Conservation (phyloP, 768 basidiomycete species). For the Rubroboletus satanas region DNA sequence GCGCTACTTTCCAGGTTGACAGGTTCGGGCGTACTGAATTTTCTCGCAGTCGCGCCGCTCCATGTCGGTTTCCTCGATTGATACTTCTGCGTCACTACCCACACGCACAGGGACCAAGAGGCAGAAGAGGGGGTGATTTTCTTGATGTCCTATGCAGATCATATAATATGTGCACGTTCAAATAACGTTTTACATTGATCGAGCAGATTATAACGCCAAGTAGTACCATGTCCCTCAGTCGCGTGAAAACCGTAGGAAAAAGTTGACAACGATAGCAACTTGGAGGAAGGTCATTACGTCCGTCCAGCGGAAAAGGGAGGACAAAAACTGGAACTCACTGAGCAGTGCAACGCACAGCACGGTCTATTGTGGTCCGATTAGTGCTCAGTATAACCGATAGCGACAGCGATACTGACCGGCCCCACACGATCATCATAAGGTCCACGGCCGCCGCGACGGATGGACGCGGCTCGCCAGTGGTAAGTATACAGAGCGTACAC, state of each 20-base stretch:
- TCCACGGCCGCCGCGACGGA: slow-evolving; percentile 84
- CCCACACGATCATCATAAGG: slow-evolving; percentile 97
- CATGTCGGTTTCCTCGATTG: slow-evolving; percentile 72
- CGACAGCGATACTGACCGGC: slow-evolving; percentile 59
- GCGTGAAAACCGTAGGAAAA: slow-evolving; percentile 71
- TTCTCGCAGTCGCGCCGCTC: slow-evolving; percentile 53
- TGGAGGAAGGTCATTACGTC: slow-evolving; percentile 4
- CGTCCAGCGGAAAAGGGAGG: neutral
- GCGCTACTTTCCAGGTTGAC: neutral
- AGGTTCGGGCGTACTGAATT: neutral
- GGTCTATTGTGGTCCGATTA: slow-evolving; percentile 46
- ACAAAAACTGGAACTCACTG: slow-evolving; percentile 39
- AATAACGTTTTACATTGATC: slow-evolving; percentile 11
- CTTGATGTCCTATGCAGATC: neutral
- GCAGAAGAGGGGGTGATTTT: slow-evolving; percentile 47
- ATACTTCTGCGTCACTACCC: slow-evolving; percentile 53
- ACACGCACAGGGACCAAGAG: slow-evolving; percentile 53
- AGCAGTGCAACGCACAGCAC: slow-evolving; percentile 79
- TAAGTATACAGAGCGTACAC: slow-evolving; percentile 92
- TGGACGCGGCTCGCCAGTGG: slow-evolving; percentile 94
- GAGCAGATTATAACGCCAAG: neutral
- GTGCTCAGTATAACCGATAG: slow-evolving; percentile 6
- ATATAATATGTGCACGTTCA: slow-evolving; percentile 6
- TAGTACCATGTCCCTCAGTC: slow-evolving; percentile 14
- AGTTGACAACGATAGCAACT: slow-evolving; percentile 86